These are phyloP conservation scores for Venturia pyrina DNA, from an alignment of 2,329 filamentous ascomycete genomes.

Conservation along the genomic window DNA sequence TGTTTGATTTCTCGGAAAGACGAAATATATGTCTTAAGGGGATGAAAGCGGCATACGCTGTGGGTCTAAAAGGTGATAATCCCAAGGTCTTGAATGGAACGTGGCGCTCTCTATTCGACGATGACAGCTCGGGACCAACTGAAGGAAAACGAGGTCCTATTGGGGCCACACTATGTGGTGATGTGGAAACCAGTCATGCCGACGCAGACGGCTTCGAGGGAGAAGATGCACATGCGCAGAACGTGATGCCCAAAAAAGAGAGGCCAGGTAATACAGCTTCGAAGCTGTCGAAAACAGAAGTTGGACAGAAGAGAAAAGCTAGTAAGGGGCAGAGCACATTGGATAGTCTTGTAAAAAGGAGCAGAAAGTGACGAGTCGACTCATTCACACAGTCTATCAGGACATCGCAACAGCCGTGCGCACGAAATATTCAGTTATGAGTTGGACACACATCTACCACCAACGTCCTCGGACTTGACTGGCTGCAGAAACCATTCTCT, in stretches of 20 bases:
- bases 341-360: constrained; percentile 14
- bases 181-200: not conserved
- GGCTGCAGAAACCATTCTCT: not conserved
- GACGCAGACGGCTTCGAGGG: not conserved
- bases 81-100: constrained; percentile 50
- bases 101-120: constrained; percentile 41
- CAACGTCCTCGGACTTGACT: not conserved
- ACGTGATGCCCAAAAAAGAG: not conserved
- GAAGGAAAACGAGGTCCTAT: constrained; percentile 1
- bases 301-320: constrained; percentile 3
- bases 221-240: not conserved
- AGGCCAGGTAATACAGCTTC: not conserved
- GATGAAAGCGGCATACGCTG: constrained; percentile 61
- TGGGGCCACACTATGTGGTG: not conserved
- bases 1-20: constrained; percentile 63
- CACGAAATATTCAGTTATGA: too few species aligned
- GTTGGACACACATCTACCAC: not conserved
- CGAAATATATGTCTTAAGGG: constrained; percentile 53
- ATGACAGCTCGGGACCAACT: constrained; percentile 31
- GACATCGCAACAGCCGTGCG: too few species aligned
- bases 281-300: not conserved
- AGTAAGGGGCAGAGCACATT: constrained; percentile 13
- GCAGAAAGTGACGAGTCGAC: constrained; percentile 3
- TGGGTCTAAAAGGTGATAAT: constrained; percentile 56
- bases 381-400: too few species aligned